Base-by-base conservation (phyloP, 345 rosid species). In the Aquilaria sinensis region DNA sequence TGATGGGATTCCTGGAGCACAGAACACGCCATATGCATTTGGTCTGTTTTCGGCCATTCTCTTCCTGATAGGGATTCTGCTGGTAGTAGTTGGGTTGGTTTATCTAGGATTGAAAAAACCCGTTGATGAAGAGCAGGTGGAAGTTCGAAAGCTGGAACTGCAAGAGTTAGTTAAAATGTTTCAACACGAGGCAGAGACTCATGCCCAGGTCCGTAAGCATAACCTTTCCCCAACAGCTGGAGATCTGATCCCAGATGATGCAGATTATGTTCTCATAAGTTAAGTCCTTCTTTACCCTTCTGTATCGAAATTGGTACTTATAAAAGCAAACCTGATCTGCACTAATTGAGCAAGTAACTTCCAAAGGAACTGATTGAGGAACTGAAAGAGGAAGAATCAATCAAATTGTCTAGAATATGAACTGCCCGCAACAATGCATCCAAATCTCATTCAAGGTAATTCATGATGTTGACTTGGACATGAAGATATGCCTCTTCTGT, bases 121-220 rank as follows among this genome's bases (percentile, higher is more conserved):
- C 0, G 47, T 86, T 56, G 78, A 79, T 0, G 83, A 88, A 56
- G 82, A 78, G 75, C 80, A 73, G 77, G 92, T 90, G 12, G 71
- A 86, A 67, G 80, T 86, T 48, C 82, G 85, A 73, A 86, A 83
- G 78, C 56, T 90, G 75, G 97, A 94, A 74, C 72, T 94, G 63
- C 86, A 88, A 71, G 88, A 88, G 60, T 68, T 94, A 60, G 97
- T 94, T 9, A 90, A 83, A 78, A 77, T 75, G 82, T 88, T 94
- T 74, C 96, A 94, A 78, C 95, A 85, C n/a, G 99, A 94, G 69
- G 99, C 97, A 13, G 99, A 94, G 85, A 79, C 86, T 32, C 99
- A 94, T 69, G 99, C 90, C 13, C 99, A 90, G 64, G 82, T 94
- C 67, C 72, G 84, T 37, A 78, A 76, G 59, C 58, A 59, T 9